Evolutionary conservation across 345 rosid genomes (phyloP).

Genomic region (Durio zibethinus): DNA sequence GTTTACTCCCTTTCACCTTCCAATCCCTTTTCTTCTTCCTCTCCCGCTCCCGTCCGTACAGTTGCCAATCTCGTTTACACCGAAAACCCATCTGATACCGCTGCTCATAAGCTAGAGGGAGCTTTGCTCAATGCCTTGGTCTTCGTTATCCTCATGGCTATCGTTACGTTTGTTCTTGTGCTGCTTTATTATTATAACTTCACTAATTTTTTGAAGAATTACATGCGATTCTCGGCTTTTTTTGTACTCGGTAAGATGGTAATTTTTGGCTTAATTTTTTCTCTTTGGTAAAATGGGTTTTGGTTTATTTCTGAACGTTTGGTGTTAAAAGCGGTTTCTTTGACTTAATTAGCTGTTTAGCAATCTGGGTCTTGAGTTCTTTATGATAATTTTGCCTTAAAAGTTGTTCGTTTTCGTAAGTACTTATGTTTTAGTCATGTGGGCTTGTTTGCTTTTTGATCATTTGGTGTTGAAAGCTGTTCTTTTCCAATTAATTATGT

Average conservation of each 20-base stretch:
- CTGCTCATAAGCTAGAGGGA: slow-evolving; percentile 81
- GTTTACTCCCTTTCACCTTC: slow-evolving; percentile 79
- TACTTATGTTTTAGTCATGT: not conserved
- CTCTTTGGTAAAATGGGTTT: not conserved
- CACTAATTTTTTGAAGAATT: slow-evolving; percentile 86
- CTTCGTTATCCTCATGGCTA: slow-evolving; percentile 67
- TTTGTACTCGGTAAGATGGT: slow-evolving; percentile 53
- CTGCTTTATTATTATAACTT: slow-evolving; percentile 88
- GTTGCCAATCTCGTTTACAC: slow-evolving; percentile 93
- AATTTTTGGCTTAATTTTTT: not conserved
- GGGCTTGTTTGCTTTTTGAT: not conserved
- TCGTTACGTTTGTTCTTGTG: slow-evolving; percentile 79
- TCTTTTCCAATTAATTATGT: not conserved
- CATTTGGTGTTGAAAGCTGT: not conserved
- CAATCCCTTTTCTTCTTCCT: slow-evolving; percentile 40
- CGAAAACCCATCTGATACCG: slow-evolving; percentile 75
- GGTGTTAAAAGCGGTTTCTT: not conserved
- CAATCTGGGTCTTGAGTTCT: not conserved
- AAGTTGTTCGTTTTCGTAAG: not conserved
- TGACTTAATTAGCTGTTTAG: not conserved
- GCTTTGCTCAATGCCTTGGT: slow-evolving; percentile 82
- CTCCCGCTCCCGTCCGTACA: slow-evolving; percentile 70
- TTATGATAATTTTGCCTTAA: not conserved
- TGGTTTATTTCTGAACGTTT: slow-evolving; percentile 11
- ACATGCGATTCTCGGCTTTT: slow-evolving; percentile 93